Evolutionary conservation across 768 basidiomycete species (phyloP).

Genomic region (Phallus indusiatus): DNA sequence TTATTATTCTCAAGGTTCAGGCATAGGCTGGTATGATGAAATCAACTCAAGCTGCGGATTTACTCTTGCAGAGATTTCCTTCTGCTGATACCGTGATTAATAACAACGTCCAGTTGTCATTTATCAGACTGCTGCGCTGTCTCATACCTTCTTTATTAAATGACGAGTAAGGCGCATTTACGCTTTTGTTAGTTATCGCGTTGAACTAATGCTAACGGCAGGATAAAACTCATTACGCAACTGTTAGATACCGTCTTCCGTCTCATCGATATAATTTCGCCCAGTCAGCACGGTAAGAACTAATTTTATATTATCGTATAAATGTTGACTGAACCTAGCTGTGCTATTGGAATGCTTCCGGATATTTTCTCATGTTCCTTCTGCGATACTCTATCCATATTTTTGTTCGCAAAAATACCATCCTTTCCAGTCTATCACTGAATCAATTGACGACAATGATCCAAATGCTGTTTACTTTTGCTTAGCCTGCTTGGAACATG

Average conservation of each 20-base stretch:
- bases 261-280: neutral
- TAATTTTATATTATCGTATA: neutral
- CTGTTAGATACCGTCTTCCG: neutral
- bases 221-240: neutral
- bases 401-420: slow-evolving; percentile 1
- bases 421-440: slow-evolving; percentile 28
- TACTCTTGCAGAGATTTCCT: neutral
- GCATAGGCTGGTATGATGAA: neutral
- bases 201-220: neutral
- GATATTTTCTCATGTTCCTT: slow-evolving; percentile 19
- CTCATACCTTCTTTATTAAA: neutral
- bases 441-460: slow-evolving; percentile 46
- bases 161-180: neutral
- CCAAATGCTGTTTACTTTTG: slow-evolving; percentile 60
- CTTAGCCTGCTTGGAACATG: slow-evolving; percentile 48
- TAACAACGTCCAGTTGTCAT: neutral
- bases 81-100: neutral
- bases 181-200: neutral
- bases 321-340: slow-evolving; percentile 14
- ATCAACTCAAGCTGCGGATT: neutral
- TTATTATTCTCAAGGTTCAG: neutral
- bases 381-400: neutral
- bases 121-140: neutral
- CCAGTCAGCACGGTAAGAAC: neutral
- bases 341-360: slow-evolving; percentile 26